These are phyloP conservation scores for Lyophyllum semitale DNA, from an alignment of 768 basidiomycete species.

Conservation along the genomic window DNA sequence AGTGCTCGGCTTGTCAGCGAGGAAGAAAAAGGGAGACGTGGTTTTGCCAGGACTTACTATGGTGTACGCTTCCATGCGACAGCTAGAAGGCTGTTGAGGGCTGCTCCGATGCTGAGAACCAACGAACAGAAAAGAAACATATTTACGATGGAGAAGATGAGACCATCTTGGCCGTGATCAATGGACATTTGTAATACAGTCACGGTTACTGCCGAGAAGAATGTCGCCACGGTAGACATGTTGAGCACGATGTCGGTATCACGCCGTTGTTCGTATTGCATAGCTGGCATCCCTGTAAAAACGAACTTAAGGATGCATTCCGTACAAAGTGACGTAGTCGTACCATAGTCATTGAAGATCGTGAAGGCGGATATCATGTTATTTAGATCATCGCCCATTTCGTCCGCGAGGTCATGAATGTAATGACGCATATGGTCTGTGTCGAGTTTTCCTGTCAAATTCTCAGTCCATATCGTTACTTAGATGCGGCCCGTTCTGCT, in stretches of 20 bases:
- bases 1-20: neutral
- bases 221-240: constrained; percentile 23
- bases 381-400: constrained; percentile 12
- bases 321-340: neutral
- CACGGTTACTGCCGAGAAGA: constrained; percentile 32
- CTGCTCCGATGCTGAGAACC: constrained; percentile 25
- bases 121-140: constrained; percentile 26
- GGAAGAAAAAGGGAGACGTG: neutral
- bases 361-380: constrained; percentile 9
- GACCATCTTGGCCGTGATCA: neutral
- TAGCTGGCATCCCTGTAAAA: constrained; percentile 19
- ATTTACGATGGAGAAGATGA: constrained; percentile 15
- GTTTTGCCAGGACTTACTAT: constrained; percentile 16
- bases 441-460: neutral
- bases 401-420: constrained; percentile 16
- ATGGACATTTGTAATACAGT: constrained; percentile 20
- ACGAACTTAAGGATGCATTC: neutral
- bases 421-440: constrained; percentile 10
- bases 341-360: constrained; percentile 20
- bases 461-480: neutral
- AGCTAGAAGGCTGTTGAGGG: constrained; percentile 25
- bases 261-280: constrained; percentile 21
- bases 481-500: neutral
- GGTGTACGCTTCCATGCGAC: constrained; percentile 24
- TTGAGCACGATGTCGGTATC: constrained; percentile 12